Evolutionary conservation across 768 basidiomycete genomes (phyloP), one percentile per base, ranked within the genome.

Genomic region (Tricholoma bakamatsutake): DNA sequence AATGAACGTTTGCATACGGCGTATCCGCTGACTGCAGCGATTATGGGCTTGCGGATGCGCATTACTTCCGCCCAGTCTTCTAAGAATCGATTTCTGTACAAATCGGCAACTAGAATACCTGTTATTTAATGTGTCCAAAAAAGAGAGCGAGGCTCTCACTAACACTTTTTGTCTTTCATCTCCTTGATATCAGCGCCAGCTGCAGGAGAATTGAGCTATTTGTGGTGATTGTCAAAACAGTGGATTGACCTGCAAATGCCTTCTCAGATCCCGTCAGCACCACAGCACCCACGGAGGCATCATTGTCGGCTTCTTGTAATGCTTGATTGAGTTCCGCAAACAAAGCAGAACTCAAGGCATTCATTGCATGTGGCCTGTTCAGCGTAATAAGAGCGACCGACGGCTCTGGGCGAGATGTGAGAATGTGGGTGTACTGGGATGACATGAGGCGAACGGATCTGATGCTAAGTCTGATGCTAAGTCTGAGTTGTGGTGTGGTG

Each of bases 181-280:
- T 98, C 94, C 75, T 97, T 98, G 73, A 99, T 98, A 71, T 99
- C 96, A 18, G 96, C 96, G 2, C 96, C 94, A 63, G 94, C 94
- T 93, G 61, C 33, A 34, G 45, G 18, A 57, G 21, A 55, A 11
- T 50, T 50, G 31, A 53, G 15, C 21, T 18, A 27, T 30, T 18
- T 49, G 15, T 40, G 7, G 2, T 40, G 50, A 18, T 9, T 13
- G 47, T 54, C 11, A 54, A 27, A 31, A 7, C 21, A 12, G n/a
- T n/a, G 46, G 13, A 72, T 86, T 57, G 63, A 88, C 93, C 93
- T 56, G 96, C 96, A 68, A 99, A 99, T 3, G 93, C 95, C 70
- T 79, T 88, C 59, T 91, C 90, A 27, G 88, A 90, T 2, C 96
- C 96, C 0, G 96, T 98, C 53, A 99, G 69, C 12, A 99, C 93